These are phyloP conservation scores for Cryomyces antarcticus DNA, from an alignment of 495 filamentous ascomycete genomes.

Conservation along the genomic window DNA sequence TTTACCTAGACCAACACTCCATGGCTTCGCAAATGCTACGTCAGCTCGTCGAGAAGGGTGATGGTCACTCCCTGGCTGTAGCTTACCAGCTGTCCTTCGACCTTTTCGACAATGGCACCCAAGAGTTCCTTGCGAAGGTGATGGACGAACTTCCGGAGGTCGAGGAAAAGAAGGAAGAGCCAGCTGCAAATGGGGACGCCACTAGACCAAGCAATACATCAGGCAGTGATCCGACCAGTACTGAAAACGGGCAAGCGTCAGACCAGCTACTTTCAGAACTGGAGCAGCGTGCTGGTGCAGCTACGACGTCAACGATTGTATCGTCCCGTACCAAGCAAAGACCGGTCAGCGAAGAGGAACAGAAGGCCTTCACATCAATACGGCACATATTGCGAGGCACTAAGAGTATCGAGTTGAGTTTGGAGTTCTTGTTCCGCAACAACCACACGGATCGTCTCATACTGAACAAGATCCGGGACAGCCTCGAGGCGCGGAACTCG, in stretches of 20 bases:
- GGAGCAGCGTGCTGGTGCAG: slow-evolving; percentile 4
- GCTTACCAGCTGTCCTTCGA: slow-evolving; percentile 98
- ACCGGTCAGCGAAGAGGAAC: slow-evolving; percentile 16
- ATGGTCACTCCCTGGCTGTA: slow-evolving; percentile 53
- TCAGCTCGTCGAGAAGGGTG: slow-evolving; percentile 63
- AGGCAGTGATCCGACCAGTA: slow-evolving; percentile 3
- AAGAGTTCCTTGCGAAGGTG: slow-evolving; percentile 87
- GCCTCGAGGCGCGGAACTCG: slow-evolving; percentile 83
- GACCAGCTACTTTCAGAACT: slow-evolving; percentile 16
- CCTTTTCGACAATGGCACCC: slow-evolving; percentile 91
- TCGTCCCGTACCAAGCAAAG: slow-evolving; percentile 16
- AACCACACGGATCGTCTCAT: slow-evolving; percentile 77
- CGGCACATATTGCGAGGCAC: slow-evolving; percentile 74
- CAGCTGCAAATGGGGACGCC: slow-evolving; percentile 16
- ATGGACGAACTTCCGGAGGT: slow-evolving; percentile 50
- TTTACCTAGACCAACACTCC: slow-evolving; percentile 81
- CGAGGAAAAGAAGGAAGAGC: slow-evolving; percentile 24
- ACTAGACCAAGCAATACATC: background rate
- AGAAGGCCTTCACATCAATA: slow-evolving; percentile 54
- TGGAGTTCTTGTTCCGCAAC: slow-evolving; percentile 91
- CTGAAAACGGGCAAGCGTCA: slow-evolving; percentile 25
- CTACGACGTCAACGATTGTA: slow-evolving; percentile 14
- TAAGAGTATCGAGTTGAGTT: slow-evolving; percentile 76
- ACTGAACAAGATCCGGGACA: slow-evolving; percentile 89
- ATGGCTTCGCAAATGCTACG: slow-evolving; percentile 77